Evolutionary conservation across 208 protist genomes (phyloP).

Genomic region (Trypanosoma caninum): DNA sequence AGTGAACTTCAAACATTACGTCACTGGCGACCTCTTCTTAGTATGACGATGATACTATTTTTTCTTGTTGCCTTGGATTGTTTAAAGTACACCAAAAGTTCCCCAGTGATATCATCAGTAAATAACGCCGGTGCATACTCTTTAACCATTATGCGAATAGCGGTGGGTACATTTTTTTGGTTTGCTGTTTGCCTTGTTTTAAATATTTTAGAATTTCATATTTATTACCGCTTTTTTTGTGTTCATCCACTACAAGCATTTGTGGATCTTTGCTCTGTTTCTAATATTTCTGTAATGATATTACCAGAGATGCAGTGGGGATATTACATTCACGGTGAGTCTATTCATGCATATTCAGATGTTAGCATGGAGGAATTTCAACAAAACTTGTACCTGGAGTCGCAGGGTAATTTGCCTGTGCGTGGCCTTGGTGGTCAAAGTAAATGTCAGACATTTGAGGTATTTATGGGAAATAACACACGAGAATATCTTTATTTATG

Average conservation of each 20-base stretch:
- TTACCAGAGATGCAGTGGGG: slow-evolving; percentile 76
- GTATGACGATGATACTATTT: slow-evolving; percentile 68
- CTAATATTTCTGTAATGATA: slow-evolving; percentile 89
- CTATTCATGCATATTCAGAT: slow-evolving; percentile 83
- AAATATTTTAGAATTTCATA: slow-evolving; percentile 70
- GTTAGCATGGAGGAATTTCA: slow-evolving; percentile 90
- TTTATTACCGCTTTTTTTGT: slow-evolving; percentile 82
- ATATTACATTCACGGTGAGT: slow-evolving; percentile 92
- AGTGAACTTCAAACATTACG: slow-evolving; percentile 77
- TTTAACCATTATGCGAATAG: slow-evolving; percentile 60
- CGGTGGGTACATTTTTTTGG: slow-evolving; percentile 80
- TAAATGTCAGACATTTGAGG: slow-evolving; percentile 82
- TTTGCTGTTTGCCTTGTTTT: slow-evolving; percentile 51
- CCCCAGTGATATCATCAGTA: slow-evolving; percentile 29
- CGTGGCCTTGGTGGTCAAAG: slow-evolving; percentile 75
- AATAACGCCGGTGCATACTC: slow-evolving; percentile 27
- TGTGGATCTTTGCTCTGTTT: slow-evolving; percentile 88
- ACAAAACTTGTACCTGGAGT: slow-evolving; percentile 67
- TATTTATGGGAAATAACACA: slow-evolving; percentile 67
- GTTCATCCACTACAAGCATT: slow-evolving; percentile 84
- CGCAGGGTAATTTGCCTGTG: slow-evolving; percentile 79
- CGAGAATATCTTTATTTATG: slow-evolving; percentile 83
- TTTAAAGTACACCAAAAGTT: slow-evolving; percentile 38
- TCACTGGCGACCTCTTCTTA: slow-evolving; percentile 65
- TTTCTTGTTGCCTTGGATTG: slow-evolving; percentile 65